A percentile compares a stretch with the other conserved stretches of the same genome.
Conservation (phyloP, 2,329 filamentous ascomycete species). For the Nigrospora sphaerica region DNA sequence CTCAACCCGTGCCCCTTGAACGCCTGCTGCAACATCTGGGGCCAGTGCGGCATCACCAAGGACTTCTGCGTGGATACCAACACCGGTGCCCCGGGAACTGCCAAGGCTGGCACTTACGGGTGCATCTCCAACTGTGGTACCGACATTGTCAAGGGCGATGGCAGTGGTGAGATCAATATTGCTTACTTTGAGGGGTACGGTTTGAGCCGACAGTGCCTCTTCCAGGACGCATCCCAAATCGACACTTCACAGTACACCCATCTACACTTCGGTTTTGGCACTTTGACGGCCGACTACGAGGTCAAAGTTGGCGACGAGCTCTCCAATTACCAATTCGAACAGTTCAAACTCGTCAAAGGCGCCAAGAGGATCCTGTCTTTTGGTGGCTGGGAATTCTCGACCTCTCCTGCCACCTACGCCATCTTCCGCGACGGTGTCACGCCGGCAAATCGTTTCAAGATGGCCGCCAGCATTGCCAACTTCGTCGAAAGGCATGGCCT, state of each 20-base stretch:
- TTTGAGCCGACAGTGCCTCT: conserved; percentile 7
- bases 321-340: conserved; percentile 18
- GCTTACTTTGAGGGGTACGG: conserved; percentile 11
- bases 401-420: conserved; percentile 23
- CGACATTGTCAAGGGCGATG: conserved; percentile 4
- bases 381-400: conserved; percentile 37
- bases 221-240: conserved; percentile 6
- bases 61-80: conserved; percentile 5
- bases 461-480: conserved; percentile 22
- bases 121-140: conserved; percentile 10
- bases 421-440: conserved; percentile 29
- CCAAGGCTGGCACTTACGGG: background rate
- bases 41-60: conserved; percentile 7
- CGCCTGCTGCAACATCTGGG: conserved; percentile 12
- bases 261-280: conserved; percentile 26
- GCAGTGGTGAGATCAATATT: background rate
- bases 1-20: conserved; percentile 12
- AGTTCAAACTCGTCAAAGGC: conserved; percentile 20
- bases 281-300: conserved; percentile 15
- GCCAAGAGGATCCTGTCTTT: conserved; percentile 34
- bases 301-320: conserved; percentile 16
- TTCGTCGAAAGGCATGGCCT: conserved; percentile 24
- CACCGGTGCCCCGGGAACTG: conserved; percentile 1
- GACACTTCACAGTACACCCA: conserved; percentile 9
- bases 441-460: conserved; percentile 21